phyloP scores from a whole-genome alignment of 805 yeast species.

The Candida orba region DNA sequence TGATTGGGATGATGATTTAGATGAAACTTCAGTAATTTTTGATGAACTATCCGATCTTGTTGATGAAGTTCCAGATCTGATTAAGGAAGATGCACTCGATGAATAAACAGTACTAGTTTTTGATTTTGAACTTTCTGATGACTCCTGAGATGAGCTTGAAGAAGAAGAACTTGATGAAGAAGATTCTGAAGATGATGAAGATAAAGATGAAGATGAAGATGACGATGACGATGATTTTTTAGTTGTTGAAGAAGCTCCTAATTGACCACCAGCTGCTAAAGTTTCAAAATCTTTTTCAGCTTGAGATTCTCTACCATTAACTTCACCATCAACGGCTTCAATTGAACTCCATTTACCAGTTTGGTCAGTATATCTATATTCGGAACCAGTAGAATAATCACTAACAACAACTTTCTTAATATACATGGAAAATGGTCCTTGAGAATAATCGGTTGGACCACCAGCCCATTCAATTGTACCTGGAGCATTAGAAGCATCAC shows the following conservation, averaged over 20 bases:
- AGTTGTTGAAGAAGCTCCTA: constrained; percentile 13
- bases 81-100: constrained; percentile 6
- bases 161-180: constrained; percentile 5
- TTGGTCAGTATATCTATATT: constrained; percentile 47
- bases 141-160: background rate
- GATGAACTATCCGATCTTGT: constrained; percentile 1
- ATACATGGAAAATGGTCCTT: constrained; percentile 64
- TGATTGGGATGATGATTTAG: constrained; percentile 9
- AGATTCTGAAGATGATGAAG: background rate
- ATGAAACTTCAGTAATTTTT: background rate
- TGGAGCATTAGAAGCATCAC: constrained; percentile 53
- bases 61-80: constrained; percentile 8
- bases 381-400: constrained; percentile 61
- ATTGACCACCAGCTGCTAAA: constrained; percentile 27
- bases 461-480: constrained; percentile 86
- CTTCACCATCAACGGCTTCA: constrained; percentile 45
- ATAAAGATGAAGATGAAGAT: background rate
- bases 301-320: constrained; percentile 49
- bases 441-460: constrained; percentile 56
- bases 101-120: constrained; percentile 7
- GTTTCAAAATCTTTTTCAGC: constrained; percentile 38
- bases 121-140: constrained; percentile 4
- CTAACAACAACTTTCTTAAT: constrained; percentile 54
- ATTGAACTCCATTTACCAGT: constrained; percentile 58
- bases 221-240: background rate